Base-by-base conservation (phyloP, 2,329 filamentous ascomycete species). In the Aspergillus fijiensis region DNA sequence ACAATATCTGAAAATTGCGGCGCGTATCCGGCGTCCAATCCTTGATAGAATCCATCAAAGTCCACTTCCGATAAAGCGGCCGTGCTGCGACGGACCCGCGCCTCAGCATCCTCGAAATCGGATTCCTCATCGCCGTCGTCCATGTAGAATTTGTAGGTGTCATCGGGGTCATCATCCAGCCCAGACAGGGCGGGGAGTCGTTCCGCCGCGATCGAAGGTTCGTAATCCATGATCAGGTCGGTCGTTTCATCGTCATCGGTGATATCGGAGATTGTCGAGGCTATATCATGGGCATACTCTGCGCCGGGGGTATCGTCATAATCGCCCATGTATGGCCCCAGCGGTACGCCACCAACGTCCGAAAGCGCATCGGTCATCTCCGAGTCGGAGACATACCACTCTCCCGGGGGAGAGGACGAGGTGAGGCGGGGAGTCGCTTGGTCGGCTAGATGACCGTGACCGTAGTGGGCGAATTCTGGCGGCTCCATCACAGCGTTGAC, bases 71-170 rank as follows among this genome's bases (percentile, higher is more conserved):
- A 65, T 33, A 65, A 47, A 9, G 51, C 27, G 3, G 39, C 52
- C 2, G 39, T 51, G n/a, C 48, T 52, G 16, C 58, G 48, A 12
- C 51, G 47, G 29, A 29, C 23, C 3, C 57, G 60, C 9, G 61
- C 49, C 21, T 61, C 49, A 2, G 63, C 45, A 19, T 50, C 49
- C 10, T 42, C 29, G 45, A 50, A 57, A 12, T 65, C 64, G 23
- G 66, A 65, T 33, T 60, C 54, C 10, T 63, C 64, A 51, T 66
- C 64, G 27, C 67, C 69, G 25, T 70, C 65, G 31, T 70, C 71
- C 0, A 68, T 66, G 57, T 76, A 75, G 21, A 76, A 75, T 33
- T 65, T 69, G 23, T 70, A 63, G n/a, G 71, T 69, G 45, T 76
- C 71, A 48, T 74, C 70, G 6, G 69, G 60, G 19, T 75, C 72